Percentiles rank a stretch among this genome's conserved stretches.
Conservation (phyloP, 345 rosid genomes). For the Arabidopsis suecica region DNA sequence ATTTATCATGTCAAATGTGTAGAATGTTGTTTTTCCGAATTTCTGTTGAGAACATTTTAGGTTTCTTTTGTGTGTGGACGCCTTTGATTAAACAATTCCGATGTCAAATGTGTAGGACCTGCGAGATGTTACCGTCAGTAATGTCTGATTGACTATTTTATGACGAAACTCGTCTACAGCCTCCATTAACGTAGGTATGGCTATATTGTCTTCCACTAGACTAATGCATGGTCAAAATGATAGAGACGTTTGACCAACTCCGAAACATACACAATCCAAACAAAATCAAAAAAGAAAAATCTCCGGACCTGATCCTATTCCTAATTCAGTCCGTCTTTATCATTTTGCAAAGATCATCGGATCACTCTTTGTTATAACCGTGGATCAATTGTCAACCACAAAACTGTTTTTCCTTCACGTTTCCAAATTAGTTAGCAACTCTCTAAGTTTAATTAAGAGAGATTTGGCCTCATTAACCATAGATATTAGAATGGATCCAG, state of each 20-base stretch:
- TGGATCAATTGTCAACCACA: no score
- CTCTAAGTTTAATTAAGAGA: no score
- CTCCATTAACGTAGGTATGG: neutral
- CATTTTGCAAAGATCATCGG: no score
- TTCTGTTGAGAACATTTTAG: neutral
- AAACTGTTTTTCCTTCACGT: no score
- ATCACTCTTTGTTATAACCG: no score
- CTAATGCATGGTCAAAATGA: neutral
- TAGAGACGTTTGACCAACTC: no score
- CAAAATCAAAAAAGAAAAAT: no score
- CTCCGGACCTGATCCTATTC: no score
- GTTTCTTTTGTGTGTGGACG: neutral
- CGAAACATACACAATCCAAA: no score
- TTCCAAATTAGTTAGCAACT: no score
- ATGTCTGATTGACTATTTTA: neutral
- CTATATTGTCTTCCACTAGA: neutral
- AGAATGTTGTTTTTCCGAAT: neutral
- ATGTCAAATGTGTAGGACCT: slow-evolving; percentile 30
- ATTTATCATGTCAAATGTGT: neutral
- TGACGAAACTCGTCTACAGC: neutral
- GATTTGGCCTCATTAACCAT: neutral
- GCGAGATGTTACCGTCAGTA: slow-evolving; percentile 57
- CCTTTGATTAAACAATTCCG: neutral
- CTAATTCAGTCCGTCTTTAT: no score
- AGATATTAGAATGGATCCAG: neutral